Evolutionary conservation across 106 monocot species (phyloP), one percentile per base, ranked within the genome.

Genomic region (Iris macrosiphon): DNA sequence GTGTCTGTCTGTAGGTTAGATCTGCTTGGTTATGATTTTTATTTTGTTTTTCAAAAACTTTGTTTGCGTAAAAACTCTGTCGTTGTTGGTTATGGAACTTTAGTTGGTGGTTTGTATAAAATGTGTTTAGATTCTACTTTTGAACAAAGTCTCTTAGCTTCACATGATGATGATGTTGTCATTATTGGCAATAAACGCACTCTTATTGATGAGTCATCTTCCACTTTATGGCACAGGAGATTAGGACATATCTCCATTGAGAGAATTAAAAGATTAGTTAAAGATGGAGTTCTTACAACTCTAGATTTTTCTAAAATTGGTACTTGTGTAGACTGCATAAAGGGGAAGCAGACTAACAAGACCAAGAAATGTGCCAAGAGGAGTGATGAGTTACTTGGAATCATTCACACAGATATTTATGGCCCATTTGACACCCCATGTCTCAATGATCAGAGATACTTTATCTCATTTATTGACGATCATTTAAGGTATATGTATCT

Each of bases 401-500:
- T 49, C 6, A 49, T 49, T 10, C n/a, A 45, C 44, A 45, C 44
- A n/a, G 23, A 23, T 21, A 49, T 49, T 24, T 49, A 3, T 49
- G 44, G 44, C 4, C 44, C 44, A 10, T 45, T 45, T 45, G 4
- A 5, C n/a, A 45, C 48, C 23, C 23, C 19, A 22, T 49, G 48
- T 24, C 6, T 49, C 4, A 49, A 18, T 21, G 18, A 20, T 49
- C 20, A 49, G 15, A 12, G 15, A 4, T 45, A 52, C 30, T n/a
- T 52, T 7, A 31, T 52, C 31, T 29, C 31, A 52, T 52, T 52
- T 11, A 52, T 52, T 52, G 29, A 52, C 30, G 52, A 52, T 21
- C 29, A 29, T 52, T 22, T 21, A 29, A 14, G 52, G 25, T 23
- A 52, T 14, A 52, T 52, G 13, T 52, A 52, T 52, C 52, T 52